Evolutionary conservation across 2,329 filamentous ascomycete species (phyloP), one percentile per base, ranked within the genome.

Genomic region (Pleoardoris graminearum): DNA sequence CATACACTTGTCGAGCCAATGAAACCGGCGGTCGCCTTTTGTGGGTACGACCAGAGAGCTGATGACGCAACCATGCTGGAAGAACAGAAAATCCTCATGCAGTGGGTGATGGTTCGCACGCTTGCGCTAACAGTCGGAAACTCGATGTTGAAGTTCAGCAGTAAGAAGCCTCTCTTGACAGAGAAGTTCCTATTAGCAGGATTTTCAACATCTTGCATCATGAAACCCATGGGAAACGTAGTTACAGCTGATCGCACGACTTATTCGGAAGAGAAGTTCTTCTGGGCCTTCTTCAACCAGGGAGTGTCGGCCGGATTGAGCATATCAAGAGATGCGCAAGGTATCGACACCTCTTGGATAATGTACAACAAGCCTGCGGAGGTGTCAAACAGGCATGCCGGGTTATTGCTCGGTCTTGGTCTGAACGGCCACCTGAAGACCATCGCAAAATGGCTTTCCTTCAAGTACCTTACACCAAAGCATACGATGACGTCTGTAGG

Each of bases 401-500:
- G 94, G 0, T 94, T 99, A 58, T 76, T 99, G 37, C 80, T 99
- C 0, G 94, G 91, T 4, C 80, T 99, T 4, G 94, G 94, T 3
- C 79, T 99, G 21, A 97, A 97, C 63, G 95, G 94, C 0, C 95
- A 99, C 75, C 79, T 99, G n/a, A 94, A 90, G 62, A 88, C 86
- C 7, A 83, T 99, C 23, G 94, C 94, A 2, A 97, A 97, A 77
- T 99, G 94, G 93, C 88, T 99, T 37, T 93, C 92, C 7, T 99
- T 97, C 82, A 97, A 97, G 69, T 99, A 99, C 63, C 79, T 99
- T n/a, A 99, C 94, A 0, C 93, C 94, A 1, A 99, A 99, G 68
- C 95, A 99, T 73, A 96, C 92, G 22, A 99, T 99, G 94, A 97
- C 94, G 21, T 97, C 94, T 0, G 93, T 99, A 49, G 94, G 94